Conservation (phyloP, 1,284 basidiomycete species). For the Grifola frondosa region DNA sequence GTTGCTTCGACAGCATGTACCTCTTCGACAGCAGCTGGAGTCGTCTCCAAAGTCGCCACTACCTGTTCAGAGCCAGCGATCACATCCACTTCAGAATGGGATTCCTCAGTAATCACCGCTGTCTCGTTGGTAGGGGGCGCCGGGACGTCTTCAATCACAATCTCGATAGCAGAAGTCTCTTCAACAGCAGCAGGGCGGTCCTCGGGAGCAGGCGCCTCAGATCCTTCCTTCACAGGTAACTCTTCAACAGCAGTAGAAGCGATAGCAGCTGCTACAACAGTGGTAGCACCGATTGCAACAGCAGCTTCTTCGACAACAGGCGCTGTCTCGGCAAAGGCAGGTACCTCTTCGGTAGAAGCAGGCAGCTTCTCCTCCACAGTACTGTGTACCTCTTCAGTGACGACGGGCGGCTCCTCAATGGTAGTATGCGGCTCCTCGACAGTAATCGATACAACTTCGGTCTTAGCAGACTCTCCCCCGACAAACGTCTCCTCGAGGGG, state of each 20-base stretch:
- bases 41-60: not conserved
- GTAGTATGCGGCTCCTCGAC: not conserved
- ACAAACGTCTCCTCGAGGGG: not conserved
- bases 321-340: constrained; percentile 8
- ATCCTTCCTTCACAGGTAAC: constrained; percentile 13
- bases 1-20: constrained; percentile 2
- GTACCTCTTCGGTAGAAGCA: constrained; percentile 7
- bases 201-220: too few relatives aligned
- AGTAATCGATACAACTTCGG: not conserved
- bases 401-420: not conserved
- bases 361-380: too few relatives aligned
- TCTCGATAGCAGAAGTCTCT: too few relatives aligned
- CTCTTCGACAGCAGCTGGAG: not conserved
- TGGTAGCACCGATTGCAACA: constrained; percentile 2
- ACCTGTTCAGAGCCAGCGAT: constrained; percentile 3
- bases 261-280: constrained; percentile 1
- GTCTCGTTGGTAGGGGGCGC: too few relatives aligned
- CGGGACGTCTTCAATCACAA: too few relatives aligned
- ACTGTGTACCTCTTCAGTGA: constrained; percentile 1
- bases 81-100: not conserved
- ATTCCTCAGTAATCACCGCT: too few relatives aligned
- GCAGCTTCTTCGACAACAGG: constrained; percentile 9
- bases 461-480: not conserved
- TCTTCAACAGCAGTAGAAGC: constrained; percentile 3
- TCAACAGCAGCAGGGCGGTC: too few relatives aligned